Base-by-base conservation (phyloP, 768 basidiomycete genomes). In the Suillus sp. region DNA sequence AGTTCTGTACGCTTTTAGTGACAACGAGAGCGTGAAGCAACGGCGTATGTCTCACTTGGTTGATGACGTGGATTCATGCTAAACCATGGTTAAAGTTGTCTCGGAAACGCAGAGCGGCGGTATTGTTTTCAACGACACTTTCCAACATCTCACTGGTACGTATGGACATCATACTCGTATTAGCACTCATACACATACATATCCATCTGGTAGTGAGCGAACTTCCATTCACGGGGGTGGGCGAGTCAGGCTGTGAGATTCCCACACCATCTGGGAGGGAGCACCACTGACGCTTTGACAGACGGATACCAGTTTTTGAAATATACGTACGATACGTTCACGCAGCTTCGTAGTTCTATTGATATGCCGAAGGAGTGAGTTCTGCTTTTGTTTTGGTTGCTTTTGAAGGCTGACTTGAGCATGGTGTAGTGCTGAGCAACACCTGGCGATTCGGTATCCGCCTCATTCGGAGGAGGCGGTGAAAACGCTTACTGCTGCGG, bases 1-100 rank as follows among this genome's bases (percentile, higher is more conserved):
- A 4, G 84, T 85, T 3, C 53, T 91, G 30, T 91, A 92, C 66
- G 79, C 78, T 1, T 93, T 91, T 71, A 86, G 84, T 0, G 80
- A 85, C 14, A 75, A 81, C 59, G 72, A 78, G 0, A 70, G 73
- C 5, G 64, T 72, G 0, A 84, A 83, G 62, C 66, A 75, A 13
- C 75, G 69, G 45, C 69, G 84, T 83, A 47, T 38, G 78, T 70
- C 11, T 25, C 9, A 35, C 40, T 38, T 8, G 13, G 38, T 0
- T 59, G 25, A 14, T 51, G 59, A 59, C 55, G 27, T 16, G 16
- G 22, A 13, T 10, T n/a, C 11, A 18, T 92, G 30, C 50, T 32
- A 10, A 53, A 11, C 18, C 13, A 30, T 11, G 53, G 37, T 64
- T 45, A 32, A 30, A 25, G 88, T 91, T 55, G 67, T 86, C 59